A percentile compares a stretch with the other conserved stretches of the same genome.
Evolutionary conservation across 768 basidiomycete genomes (phyloP).

Genomic region (Coprinopsis sp.): DNA sequence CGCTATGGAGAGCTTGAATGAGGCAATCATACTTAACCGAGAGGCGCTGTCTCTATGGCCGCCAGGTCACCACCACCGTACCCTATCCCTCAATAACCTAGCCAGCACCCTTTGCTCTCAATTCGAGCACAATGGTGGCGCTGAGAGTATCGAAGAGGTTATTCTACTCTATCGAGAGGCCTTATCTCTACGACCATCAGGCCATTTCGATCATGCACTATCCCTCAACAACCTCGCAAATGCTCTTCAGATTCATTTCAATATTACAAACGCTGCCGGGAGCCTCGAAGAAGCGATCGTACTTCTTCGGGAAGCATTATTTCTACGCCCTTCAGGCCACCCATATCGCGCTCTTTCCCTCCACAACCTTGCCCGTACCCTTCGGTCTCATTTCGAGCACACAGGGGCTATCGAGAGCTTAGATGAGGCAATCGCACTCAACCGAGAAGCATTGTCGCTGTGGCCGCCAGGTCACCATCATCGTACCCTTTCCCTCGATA

Average conservation of each 20-base stretch:
- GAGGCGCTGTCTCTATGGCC: neutral
- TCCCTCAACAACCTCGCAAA: neutral
- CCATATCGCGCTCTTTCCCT: neutral
- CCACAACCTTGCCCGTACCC: neutral
- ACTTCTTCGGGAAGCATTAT: neutral
- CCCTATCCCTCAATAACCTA: neutral
- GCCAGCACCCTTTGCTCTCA: neutral
- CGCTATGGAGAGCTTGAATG: neutral
- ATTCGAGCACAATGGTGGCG: constrained; percentile 1
- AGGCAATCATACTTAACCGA: neutral
- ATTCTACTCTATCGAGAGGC: neutral
- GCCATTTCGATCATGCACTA: no score
- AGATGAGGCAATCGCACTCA: neutral
- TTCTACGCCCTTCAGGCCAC: neutral
- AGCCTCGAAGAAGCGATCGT: neutral
- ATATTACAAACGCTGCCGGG: neutral
- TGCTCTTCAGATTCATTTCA: neutral
- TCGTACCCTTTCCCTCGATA: neutral
- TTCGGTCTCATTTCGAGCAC: neutral
- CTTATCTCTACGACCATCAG: neutral
- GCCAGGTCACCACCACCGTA: neutral
- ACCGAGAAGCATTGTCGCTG: neutral
- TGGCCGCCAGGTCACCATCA: neutral
- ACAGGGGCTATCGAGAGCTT: neutral
- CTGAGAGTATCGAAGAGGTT: neutral